Conservation (phyloP, 2,329 filamentous ascomycete species). For the Neonectria sp. region DNA sequence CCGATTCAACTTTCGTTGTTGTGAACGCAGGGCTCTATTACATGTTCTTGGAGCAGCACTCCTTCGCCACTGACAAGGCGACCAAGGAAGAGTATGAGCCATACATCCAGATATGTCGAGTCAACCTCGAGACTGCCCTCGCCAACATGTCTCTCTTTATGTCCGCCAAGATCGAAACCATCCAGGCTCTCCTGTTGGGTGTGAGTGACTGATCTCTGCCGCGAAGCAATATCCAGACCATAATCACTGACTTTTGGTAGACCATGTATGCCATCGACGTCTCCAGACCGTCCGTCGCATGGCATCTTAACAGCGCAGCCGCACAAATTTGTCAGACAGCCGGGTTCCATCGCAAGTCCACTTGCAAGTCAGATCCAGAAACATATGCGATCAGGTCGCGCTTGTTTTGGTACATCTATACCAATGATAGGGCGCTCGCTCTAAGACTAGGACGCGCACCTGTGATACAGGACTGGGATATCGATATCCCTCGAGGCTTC, state of each 20-base stretch:
- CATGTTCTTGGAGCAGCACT: slow-evolving; percentile 63
- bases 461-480: slow-evolving; percentile 72
- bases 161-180: slow-evolving; percentile 67
- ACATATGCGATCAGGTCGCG: slow-evolving; percentile 55
- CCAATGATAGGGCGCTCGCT: slow-evolving; percentile 71
- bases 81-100: slow-evolving; percentile 55
- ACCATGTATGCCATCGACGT: slow-evolving; percentile 74
- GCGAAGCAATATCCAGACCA: not conserved
- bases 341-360: slow-evolving; percentile 69
- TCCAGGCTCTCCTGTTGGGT: slow-evolving; percentile 72
- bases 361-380: slow-evolving; percentile 51
- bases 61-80: slow-evolving; percentile 51
- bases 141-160: slow-evolving; percentile 70
- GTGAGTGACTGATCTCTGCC: slow-evolving; percentile 56
- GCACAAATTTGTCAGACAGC: slow-evolving; percentile 74
- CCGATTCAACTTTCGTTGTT: slow-evolving; percentile 65
- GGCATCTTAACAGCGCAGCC: slow-evolving; percentile 73
- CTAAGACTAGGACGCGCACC: slow-evolving; percentile 72
- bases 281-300: slow-evolving; percentile 74
- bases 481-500: slow-evolving; percentile 63
- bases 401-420: slow-evolving; percentile 69
- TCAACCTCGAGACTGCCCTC: slow-evolving; percentile 66
- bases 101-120: slow-evolving; percentile 59
- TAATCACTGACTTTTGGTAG: slow-evolving; percentile 52
- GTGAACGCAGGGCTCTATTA: slow-evolving; percentile 66